Evolutionary conservation across 257 asterid species (phyloP).

Genomic region (Solanum peruvianum): DNA sequence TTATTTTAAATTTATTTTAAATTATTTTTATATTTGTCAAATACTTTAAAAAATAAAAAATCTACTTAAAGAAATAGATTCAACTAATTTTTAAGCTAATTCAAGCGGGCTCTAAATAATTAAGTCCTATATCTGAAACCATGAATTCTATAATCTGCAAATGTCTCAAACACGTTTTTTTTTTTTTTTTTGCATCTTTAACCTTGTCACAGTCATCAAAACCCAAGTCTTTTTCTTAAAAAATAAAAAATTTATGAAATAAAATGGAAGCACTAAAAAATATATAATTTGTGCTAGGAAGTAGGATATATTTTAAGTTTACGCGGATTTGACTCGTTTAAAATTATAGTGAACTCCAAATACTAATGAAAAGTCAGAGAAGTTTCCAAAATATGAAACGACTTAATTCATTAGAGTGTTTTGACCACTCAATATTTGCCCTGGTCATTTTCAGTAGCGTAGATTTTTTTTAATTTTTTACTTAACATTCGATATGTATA

Average conservation of each 20-base stretch:
- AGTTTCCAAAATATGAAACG: not conserved
- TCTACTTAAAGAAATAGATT: too few species aligned
- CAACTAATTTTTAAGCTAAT: too few species aligned
- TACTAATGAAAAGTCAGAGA: not conserved
- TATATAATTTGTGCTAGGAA: not conserved
- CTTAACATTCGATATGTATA: too few species aligned
- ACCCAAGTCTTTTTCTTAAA: not conserved
- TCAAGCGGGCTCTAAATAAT: not conserved
- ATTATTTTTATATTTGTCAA: too few species aligned
- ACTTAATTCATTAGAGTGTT: not conserved
- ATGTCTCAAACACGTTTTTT: not conserved
- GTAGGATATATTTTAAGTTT: not conserved
- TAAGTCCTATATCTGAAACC: not conserved
- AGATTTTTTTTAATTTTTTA: too few species aligned
- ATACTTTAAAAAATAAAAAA: fast-evolving
- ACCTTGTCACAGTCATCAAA: not conserved
- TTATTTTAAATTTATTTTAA: too few species aligned
- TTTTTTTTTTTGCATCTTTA: not conserved
- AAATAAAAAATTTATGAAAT: not conserved
- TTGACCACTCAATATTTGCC: not conserved
- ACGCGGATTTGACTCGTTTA: not conserved
- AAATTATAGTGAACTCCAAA: not conserved
- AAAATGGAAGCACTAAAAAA: not conserved
- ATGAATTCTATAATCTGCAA: not conserved
- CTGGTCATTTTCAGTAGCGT: not conserved